These are phyloP conservation scores for Ogataea degrootiae DNA, from an alignment of 805 yeast species.

Conservation along the genomic window DNA sequence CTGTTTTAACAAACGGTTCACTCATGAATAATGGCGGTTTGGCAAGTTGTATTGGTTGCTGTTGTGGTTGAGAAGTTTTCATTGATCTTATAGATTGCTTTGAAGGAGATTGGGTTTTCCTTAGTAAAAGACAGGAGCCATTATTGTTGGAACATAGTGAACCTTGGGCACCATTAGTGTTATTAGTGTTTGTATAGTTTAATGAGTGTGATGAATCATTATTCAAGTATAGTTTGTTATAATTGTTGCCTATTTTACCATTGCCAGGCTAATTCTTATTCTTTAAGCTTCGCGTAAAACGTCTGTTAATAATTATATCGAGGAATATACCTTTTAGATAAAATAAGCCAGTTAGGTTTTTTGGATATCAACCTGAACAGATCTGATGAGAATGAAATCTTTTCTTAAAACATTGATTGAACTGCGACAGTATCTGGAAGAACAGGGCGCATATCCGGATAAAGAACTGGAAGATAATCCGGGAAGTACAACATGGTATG, in stretches of 20 bases:
- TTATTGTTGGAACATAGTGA: constrained; percentile 35
- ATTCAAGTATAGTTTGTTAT: constrained; percentile 19
- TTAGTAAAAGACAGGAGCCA: constrained; percentile 43
- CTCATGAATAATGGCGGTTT: constrained; percentile 66
- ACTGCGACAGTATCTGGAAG: constrained; percentile 4
- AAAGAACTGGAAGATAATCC: constrained; percentile 21
- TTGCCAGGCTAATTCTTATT: constrained; percentile 25
- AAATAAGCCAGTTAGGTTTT: constrained; percentile 10
- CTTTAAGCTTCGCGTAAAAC: constrained; percentile 49
- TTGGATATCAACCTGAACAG: constrained; percentile 20
- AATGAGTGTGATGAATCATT: constrained; percentile 20
- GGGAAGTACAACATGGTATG: constrained; percentile 52
- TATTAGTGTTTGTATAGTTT: constrained; percentile 4
- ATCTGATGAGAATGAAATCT: constrained; percentile 27
- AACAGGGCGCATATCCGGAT: constrained; percentile 2
- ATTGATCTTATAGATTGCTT: constrained; percentile 37
- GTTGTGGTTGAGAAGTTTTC: constrained; percentile 13
- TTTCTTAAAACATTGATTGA: constrained; percentile 27
- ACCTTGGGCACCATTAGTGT: constrained; percentile 5
- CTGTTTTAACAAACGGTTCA: constrained; percentile 91
- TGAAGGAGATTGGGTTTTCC: constrained; percentile 44
- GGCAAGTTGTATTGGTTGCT: constrained; percentile 23
- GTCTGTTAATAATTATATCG: constrained; percentile 38
- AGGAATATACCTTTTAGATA: constrained; percentile 16
- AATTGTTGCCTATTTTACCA: constrained; percentile 21